Conservation (phyloP, 306 rosid genomes). For the Castanea crenata region DNA sequence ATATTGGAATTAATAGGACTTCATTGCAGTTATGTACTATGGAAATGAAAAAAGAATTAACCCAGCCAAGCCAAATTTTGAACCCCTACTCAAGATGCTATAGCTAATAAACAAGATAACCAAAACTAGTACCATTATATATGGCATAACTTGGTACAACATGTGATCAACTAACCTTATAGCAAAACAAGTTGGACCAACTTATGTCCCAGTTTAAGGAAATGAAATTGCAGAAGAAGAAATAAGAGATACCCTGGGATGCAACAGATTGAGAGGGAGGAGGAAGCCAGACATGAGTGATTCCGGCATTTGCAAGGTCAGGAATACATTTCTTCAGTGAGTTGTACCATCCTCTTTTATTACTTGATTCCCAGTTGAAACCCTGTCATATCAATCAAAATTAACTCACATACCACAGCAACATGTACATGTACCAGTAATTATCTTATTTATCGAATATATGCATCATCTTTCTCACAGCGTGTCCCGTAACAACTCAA, state of each 20-base stretch:
- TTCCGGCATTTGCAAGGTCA: slow-evolving; percentile 52
- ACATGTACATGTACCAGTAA: neutral
- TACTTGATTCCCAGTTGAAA: slow-evolving; percentile 84
- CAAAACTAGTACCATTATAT: neutral
- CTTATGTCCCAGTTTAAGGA: neutral
- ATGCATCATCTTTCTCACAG: too few relatives aligned
- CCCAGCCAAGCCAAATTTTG: neutral
- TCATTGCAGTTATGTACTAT: neutral
- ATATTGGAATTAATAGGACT: neutral
- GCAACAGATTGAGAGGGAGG: slow-evolving; percentile 68
- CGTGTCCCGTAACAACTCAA: too few relatives aligned
- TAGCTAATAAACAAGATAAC: neutral
- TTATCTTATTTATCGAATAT: too few relatives aligned
- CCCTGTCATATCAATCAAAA: slow-evolving; percentile 41
- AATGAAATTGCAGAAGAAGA: neutral
- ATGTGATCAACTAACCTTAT: neutral
- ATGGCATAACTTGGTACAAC: neutral
- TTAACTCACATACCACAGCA: too few relatives aligned
- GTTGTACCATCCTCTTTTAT: slow-evolving; percentile 72
- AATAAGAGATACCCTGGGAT: slow-evolving; percentile 39
- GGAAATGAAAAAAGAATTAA: neutral
- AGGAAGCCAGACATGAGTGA: slow-evolving; percentile 93
- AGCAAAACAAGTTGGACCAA: neutral
- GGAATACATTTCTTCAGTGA: slow-evolving; percentile 47
- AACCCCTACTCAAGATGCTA: neutral